Base-by-base conservation (phyloP, 2,329 filamentous ascomycete species). In the Corinectria fuckeliana region DNA sequence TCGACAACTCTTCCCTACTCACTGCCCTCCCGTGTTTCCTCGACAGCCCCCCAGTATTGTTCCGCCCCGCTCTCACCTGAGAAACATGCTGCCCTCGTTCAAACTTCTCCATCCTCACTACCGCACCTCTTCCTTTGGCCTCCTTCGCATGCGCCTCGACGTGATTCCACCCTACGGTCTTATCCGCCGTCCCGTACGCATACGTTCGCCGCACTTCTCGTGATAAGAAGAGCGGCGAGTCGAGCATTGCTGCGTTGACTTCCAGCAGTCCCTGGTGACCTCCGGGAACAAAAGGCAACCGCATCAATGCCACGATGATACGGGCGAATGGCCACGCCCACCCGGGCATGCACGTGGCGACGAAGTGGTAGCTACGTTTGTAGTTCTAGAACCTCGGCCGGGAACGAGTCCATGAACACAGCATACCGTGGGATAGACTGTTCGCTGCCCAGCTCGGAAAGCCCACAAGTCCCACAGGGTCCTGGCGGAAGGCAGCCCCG, bases 11-110 rank as follows among this genome's bases (percentile, higher is more conserved):
- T 26, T 26, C 23, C 26, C 16, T 28, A 11, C 23, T 18, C 20
- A 26, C 11, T 53, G 3, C 71, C 75, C 32, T 76, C 70, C 83
- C 83, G 87, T 1, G 77, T 76, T 55, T 80, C 75, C 38, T 66
- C 76, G 3, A 86, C 75, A 18, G 77, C 70, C 4, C 62, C 65
- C 84, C 85, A 86, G 66, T 87, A 87, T 54, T 82, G 73, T 44
- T 74, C 69, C 23, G 72, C 71, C 86, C 80, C 0, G 67, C 66
- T 60, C 79, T 77, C 57, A 78, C 76, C 58, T 85, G 82, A 16
- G 81, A 77, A 21, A 86, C 83, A 69, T 87, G 85, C 21, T 73
- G 72, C 4, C 79, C 83, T 32, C 76, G 75, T 25, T 72, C 70
- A 51, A 86, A 86, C 63, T 70, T 68, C 65, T 84, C 84, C 61